These are phyloP conservation scores for Podospora pseudocomata DNA, from an alignment of 495 filamentous ascomycete species.

Conservation along the genomic window DNA sequence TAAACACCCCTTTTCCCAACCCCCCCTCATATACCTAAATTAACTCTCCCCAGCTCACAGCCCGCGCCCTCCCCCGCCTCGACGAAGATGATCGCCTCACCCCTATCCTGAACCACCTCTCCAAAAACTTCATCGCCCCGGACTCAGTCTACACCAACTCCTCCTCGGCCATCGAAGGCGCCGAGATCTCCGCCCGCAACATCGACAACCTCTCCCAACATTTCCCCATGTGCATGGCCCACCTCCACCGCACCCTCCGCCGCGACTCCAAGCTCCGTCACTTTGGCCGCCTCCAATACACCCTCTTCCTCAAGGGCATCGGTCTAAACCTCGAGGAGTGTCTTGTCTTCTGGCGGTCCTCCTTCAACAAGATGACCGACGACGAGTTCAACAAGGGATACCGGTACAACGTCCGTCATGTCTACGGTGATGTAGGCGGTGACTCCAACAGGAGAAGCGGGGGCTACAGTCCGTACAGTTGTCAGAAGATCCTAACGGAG, in stretches of 20 bases:
- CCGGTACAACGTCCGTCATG: constrained; percentile 91
- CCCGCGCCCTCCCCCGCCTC: constrained; percentile 81
- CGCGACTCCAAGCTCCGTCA: constrained; percentile 89
- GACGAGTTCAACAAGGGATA: constrained; percentile 95
- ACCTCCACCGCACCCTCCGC: constrained; percentile 77
- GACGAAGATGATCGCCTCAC: constrained; percentile 96
- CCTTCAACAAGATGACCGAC: constrained; percentile 79
- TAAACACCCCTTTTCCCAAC: constrained; percentile 34
- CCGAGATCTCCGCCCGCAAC: constrained; percentile 70
- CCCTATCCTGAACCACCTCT: constrained; percentile 88
- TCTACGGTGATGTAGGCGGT: constrained; percentile 92
- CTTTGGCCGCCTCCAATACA: constrained; percentile 91
- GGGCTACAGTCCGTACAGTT: constrained; percentile 86
- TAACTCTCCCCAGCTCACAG: constrained; percentile 58
- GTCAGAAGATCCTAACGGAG: constrained; percentile 90
- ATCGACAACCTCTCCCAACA: constrained; percentile 79
- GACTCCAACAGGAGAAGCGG: constrained; percentile 79
- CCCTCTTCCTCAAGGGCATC: constrained; percentile 95
- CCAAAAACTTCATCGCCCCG: constrained; percentile 86
- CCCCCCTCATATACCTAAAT: background rate
- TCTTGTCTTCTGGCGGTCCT: constrained; percentile 87
- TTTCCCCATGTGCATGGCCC: constrained; percentile 93
- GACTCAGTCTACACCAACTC: constrained; percentile 69
- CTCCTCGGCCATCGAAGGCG: constrained; percentile 51
- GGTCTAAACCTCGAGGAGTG: constrained; percentile 87